These are phyloP conservation scores for Arabis alpina DNA, from an alignment of 345 rosid genomes.

Conservation along the genomic window DNA sequence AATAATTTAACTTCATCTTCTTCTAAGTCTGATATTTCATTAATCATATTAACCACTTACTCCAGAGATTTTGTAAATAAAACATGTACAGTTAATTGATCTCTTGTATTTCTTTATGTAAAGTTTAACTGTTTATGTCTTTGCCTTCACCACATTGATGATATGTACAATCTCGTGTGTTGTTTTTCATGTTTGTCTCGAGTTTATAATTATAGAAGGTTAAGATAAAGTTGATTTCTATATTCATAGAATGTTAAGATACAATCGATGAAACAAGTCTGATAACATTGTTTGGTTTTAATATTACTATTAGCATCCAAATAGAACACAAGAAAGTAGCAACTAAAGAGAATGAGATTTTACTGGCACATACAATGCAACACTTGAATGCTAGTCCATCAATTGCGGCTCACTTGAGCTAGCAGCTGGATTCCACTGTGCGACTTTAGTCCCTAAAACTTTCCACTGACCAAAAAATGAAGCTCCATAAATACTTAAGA, in stretches of 20 bases:
- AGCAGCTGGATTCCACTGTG: too few relatives aligned
- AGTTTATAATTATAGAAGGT: not conserved
- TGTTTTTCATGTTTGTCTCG: not conserved
- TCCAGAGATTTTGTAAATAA: constrained; percentile 29
- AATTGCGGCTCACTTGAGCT: constrained; percentile 50
- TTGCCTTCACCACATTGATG: too few relatives aligned
- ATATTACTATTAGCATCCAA: constrained; percentile 4
- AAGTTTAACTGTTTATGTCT: constrained; percentile 5
- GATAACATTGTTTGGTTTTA: too few relatives aligned
- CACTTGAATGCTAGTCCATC: constrained; percentile 45
- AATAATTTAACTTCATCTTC: not conserved
- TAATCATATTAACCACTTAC: constrained; percentile 4
- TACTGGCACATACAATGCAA: not conserved
- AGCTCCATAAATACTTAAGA: too few relatives aligned
- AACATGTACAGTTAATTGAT: constrained; percentile 26
- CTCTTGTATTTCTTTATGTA: constrained; percentile 25
- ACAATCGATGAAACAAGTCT: not conserved
- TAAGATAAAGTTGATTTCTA: not conserved
- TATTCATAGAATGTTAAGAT: not conserved
- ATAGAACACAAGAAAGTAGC: not conserved
- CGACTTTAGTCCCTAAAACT: too few relatives aligned
- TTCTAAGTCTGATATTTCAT: constrained; percentile 3
- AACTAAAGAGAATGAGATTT: not conserved
- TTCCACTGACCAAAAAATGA: too few relatives aligned
- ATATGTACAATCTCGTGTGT: too few relatives aligned